phyloP scores from a whole-genome alignment of 768 basidiomycete genomes.

The Naganishia vaughanmartiniae region DNA sequence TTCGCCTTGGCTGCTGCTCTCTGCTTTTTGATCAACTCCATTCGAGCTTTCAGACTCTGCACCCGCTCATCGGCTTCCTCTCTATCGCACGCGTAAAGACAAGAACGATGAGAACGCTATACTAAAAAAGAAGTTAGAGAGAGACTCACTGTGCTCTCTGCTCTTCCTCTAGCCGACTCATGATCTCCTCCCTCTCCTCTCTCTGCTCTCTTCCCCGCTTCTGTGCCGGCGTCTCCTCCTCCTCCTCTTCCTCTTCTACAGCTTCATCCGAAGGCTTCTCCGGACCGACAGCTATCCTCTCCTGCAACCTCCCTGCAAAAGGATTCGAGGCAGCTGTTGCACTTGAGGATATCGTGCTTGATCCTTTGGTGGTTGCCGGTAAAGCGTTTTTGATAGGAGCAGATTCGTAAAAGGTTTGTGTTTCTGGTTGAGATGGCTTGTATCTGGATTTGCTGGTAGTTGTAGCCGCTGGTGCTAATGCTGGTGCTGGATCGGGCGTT shows the following conservation, averaged over 20 bases:
- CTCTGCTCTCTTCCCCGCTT: conserved; percentile 36
- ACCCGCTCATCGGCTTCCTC: conserved; percentile 31
- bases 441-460: conserved; percentile 30
- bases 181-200: conserved; percentile 50
- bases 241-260: conserved; percentile 40
- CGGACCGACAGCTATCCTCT: conserved; percentile 29
- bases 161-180: conserved; percentile 47
- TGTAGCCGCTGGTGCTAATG: neutral
- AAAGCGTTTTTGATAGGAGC: conserved; percentile 39
- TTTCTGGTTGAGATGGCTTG: conserved; percentile 35
- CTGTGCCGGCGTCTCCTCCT: conserved; percentile 45
- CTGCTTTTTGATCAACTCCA: conserved; percentile 25
- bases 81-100: neutral
- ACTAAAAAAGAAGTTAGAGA: neutral
- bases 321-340: conserved; percentile 24
- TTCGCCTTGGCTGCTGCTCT: conserved; percentile 13
- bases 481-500: neutral
- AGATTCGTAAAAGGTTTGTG: conserved; percentile 45
- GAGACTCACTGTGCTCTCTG: conserved; percentile 47
- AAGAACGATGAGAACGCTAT: neutral
- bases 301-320: conserved; percentile 22
- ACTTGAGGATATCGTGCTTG: conserved; percentile 22
- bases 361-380: conserved; percentile 10
- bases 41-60: conserved; percentile 20
- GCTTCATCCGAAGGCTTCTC: conserved; percentile 50